Percentiles rank a stretch among this genome's conserved stretches.
These are phyloP conservation scores for Mucor racemosus DNA, from an alignment of 371 early-diverging fungal species.

Conservation along the genomic window DNA sequence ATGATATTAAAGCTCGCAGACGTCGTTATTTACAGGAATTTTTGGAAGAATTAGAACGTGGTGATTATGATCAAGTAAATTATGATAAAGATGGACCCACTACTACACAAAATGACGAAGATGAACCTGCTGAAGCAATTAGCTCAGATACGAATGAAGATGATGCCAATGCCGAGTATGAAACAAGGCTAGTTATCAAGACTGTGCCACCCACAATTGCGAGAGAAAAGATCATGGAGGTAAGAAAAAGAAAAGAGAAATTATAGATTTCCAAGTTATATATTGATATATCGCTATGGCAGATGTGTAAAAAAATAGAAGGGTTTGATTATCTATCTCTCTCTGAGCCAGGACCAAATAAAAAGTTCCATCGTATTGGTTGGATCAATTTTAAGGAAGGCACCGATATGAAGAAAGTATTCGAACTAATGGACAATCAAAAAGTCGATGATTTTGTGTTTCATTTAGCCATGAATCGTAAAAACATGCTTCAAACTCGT, in stretches of 20 bases:
- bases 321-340: constrained; percentile 87
- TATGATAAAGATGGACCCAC: constrained; percentile 57
- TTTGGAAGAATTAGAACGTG: constrained; percentile 64
- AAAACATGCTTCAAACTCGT: constrained; percentile 50
- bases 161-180: constrained; percentile 48
- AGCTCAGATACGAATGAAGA: constrained; percentile 22
- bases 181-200: constrained; percentile 77
- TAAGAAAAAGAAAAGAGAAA: constrained; percentile 28
- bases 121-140: background rate
- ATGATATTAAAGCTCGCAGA: constrained; percentile 61
- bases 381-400: constrained; percentile 91
- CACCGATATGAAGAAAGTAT: constrained; percentile 76
- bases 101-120: constrained; percentile 3
- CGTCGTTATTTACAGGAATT: constrained; percentile 63
- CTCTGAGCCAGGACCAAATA: constrained; percentile 85
- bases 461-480: constrained; percentile 71
- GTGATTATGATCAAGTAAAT: constrained; percentile 73
- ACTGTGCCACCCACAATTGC: constrained; percentile 81
- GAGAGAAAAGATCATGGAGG: constrained; percentile 75
- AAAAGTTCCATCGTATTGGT: constrained; percentile 87
- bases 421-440: constrained; percentile 65
- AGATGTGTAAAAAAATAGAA: constrained; percentile 72
- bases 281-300: background rate
- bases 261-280: background rate
- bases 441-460: constrained; percentile 79